Base-by-base conservation (phyloP, 75 land plant species). In the Picea sitchensis region DNA sequence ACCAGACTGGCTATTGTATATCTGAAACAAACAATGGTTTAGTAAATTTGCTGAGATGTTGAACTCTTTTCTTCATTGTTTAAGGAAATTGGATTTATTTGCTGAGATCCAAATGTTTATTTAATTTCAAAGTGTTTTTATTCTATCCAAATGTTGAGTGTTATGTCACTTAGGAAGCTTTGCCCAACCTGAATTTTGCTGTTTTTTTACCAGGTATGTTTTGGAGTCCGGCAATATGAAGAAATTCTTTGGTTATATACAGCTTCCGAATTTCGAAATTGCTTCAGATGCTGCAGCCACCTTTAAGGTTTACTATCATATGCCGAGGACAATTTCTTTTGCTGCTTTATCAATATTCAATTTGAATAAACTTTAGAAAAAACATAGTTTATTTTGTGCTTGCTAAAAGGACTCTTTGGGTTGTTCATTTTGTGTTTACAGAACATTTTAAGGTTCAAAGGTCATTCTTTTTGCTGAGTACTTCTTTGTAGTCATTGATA, bases 201-300 rank as follows among this genome's bases (percentile, higher is more conserved):
- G 5, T 61, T 58, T 21, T 61, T 17, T 75, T 80, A 71, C 34
- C 80, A 94, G 95, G 73, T 92, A 91, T 86, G 98, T 96, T 51
- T 79, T 96, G 82, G 98, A 96, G 75, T 93, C 98, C 32, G 87
- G 84, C 68, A 86, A 93, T 78, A 80, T 96, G 83, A 86, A 84
- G 83, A 95, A 91, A 73, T 96, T 96, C 79, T 96, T 96, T 86
- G 84, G 73, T 18, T 96, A 95, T 67, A 88, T 96, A 51, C 96
- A 95, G 84, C 87, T 96, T 69, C 94, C 95, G 47, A 92, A 96
- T 86, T 96, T 96, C 76, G 98, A 94, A 65, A 92, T 96, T 62
- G 93, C 98, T 58, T 90, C 99, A 38, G 99, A 96, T 84, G 98
- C 98, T 64, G 89, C 90, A 68, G 95, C 99, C 47, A 96, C 98